A percentile compares a stretch with the other conserved stretches of the same genome.
Conservation (phyloP, 257 asterid genomes). For the Nicotiana paniculata region DNA sequence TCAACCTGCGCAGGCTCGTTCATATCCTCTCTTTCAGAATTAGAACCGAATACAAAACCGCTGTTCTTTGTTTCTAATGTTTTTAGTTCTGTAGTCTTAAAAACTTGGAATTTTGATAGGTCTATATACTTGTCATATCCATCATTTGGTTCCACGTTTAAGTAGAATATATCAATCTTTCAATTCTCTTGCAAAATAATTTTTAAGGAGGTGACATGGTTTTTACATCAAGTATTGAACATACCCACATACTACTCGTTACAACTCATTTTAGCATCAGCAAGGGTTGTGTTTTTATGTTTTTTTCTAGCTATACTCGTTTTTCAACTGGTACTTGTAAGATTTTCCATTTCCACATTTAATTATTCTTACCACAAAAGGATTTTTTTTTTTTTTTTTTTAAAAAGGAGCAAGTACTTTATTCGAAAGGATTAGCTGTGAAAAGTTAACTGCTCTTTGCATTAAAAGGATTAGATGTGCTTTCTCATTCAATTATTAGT, state of each 20-base stretch:
- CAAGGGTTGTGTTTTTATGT: not conserved
- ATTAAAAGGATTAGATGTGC: not conserved
- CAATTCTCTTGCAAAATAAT: not conserved
- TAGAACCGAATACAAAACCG: not conserved
- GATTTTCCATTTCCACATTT: not conserved
- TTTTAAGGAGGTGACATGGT: not conserved
- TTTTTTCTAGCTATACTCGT: too few relatives aligned
- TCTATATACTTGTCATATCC: not conserved
- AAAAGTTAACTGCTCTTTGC: not conserved
- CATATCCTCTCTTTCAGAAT: not conserved
- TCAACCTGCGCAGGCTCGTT: not conserved
- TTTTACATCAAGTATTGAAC: not conserved
- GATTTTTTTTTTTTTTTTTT: too few relatives aligned
- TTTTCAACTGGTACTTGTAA: too few relatives aligned
- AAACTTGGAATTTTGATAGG: not conserved
- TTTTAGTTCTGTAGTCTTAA: slow-evolving; percentile 6
- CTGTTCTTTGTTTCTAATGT: not conserved
- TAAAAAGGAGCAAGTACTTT: not conserved
- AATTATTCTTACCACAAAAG: not conserved
- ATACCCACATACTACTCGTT: not conserved
- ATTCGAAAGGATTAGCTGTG: not conserved
- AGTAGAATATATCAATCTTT: not conserved
- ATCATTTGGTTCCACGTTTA: not conserved
- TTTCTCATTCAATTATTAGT: not conserved
- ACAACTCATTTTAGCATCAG: not conserved